Conservation (phyloP, 2,329 filamentous ascomycete genomes). For the Xylariaceae sp. region DNA sequence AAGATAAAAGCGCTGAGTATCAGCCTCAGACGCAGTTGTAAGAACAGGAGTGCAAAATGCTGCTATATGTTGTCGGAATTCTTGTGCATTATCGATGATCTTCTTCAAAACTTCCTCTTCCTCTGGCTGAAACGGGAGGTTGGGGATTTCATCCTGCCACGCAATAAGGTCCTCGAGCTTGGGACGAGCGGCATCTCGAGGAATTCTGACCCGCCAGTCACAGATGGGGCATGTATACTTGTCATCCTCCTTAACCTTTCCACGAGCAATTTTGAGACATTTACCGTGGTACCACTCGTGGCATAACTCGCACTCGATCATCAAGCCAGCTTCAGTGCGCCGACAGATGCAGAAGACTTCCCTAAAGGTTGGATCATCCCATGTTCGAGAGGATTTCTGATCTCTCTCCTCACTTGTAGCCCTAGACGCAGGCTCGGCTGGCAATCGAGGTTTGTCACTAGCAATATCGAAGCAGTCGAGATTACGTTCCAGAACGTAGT, state of each 20-base stretch:
- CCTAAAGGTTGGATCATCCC: slow-evolving; percentile 65
- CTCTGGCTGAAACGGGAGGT: slow-evolving; percentile 90
- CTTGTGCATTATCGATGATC: slow-evolving; percentile 84
- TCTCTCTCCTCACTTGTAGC: slow-evolving; percentile 67
- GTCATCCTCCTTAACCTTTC: slow-evolving; percentile 97
- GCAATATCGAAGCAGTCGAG: slow-evolving; percentile 87
- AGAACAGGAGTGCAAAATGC: slow-evolving; percentile 81
- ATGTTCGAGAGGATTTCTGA: slow-evolving; percentile 50
- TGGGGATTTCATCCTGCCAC: slow-evolving; percentile 83
- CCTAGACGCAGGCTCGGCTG: slow-evolving; percentile 89
- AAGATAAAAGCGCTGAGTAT: slow-evolving; percentile 91
- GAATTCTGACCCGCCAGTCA: slow-evolving; percentile 96
- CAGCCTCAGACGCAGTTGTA: slow-evolving; percentile 83
- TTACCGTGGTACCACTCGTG: slow-evolving; percentile 99
- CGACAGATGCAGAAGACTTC: slow-evolving; percentile 98
- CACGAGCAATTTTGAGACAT: slow-evolving; percentile 94
- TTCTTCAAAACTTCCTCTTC: slow-evolving; percentile 86
- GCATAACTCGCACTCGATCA: slow-evolving; percentile 98
- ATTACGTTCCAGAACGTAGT: slow-evolving; percentile 89
- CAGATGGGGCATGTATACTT: slow-evolving; percentile 99
- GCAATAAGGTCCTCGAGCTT: slow-evolving; percentile 88
- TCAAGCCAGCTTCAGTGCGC: slow-evolving; percentile 92
- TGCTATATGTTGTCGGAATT: slow-evolving; percentile 82
- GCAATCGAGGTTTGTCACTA: slow-evolving; percentile 82
- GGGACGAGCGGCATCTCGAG: slow-evolving; percentile 90